Conservation (phyloP, 2,329 filamentous ascomycete species). For the Mycosphaerella sp. region DNA sequence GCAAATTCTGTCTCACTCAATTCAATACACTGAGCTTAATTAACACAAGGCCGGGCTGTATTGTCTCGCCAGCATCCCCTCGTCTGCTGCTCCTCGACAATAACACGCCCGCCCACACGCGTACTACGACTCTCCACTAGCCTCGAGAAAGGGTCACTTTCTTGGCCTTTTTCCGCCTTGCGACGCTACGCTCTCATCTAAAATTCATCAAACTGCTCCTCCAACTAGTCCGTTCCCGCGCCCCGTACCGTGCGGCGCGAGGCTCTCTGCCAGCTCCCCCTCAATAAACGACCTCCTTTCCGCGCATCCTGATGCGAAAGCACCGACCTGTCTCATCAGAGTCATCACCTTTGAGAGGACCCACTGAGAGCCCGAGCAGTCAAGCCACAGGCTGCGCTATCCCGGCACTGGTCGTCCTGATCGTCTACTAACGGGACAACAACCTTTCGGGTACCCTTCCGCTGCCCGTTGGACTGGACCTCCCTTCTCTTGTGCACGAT, state of each 20-base stretch:
- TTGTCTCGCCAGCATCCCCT: constrained; percentile 19
- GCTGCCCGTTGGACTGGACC: constrained; percentile 30
- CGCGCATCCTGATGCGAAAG: constrained; percentile 15
- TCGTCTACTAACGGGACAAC: constrained; percentile 29
- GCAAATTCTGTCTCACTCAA: constrained; percentile 22
- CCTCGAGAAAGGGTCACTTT: neutral
- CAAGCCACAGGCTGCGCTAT: constrained; percentile 31
- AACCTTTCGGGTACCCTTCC: constrained; percentile 29
- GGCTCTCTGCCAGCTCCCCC: constrained; percentile 9
- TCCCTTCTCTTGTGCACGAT: constrained; percentile 22
- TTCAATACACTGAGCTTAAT: constrained; percentile 23
- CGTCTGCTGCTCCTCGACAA: constrained; percentile 8
- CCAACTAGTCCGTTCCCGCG: constrained; percentile 12
- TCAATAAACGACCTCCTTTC: constrained; percentile 16
- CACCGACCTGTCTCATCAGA: constrained; percentile 28
- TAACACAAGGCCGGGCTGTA: constrained; percentile 18
- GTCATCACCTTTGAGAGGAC: constrained; percentile 7
- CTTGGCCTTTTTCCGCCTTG: too few relatives aligned
- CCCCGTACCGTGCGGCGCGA: constrained; percentile 17
- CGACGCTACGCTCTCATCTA: too few relatives aligned
- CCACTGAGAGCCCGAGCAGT: constrained; percentile 24
- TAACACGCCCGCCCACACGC: constrained; percentile 2
- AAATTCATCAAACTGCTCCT: neutral
- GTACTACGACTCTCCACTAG: neutral
- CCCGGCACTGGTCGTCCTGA: constrained; percentile 31